These are phyloP conservation scores for Fusarium tupiense DNA, from an alignment of 2,329 filamentous ascomycete genomes.

Conservation along the genomic window DNA sequence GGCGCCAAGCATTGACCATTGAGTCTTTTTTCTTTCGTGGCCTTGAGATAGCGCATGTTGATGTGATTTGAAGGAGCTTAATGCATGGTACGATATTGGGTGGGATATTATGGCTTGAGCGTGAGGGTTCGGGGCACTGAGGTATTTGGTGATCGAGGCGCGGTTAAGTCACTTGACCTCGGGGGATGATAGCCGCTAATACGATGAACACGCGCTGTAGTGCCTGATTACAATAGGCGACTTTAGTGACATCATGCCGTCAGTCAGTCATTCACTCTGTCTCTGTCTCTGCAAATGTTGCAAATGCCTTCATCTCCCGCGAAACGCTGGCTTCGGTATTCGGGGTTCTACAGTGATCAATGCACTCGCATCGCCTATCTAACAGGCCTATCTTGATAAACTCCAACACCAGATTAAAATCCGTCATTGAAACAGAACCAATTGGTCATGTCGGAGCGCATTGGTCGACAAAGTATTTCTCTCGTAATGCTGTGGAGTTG, in stretches of 20 bases:
- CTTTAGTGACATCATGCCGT: background rate
- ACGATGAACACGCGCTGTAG: background rate
- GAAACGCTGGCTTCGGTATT: slow-evolving; percentile 17
- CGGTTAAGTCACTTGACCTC: slow-evolving; percentile 18
- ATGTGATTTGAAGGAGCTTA: background rate
- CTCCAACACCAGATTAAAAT: slow-evolving; percentile 5
- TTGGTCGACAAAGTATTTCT: slow-evolving; percentile 10
- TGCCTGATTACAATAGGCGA: background rate
- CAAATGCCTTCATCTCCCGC: background rate
- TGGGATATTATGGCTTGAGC: background rate
- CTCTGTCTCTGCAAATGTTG: too few relatives aligned
- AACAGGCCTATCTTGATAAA: slow-evolving; percentile 29
- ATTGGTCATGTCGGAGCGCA: slow-evolving; percentile 25
- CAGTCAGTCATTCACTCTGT: background rate
- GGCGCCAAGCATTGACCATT: slow-evolving; percentile 17
- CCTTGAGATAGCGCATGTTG: background rate
- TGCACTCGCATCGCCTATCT: slow-evolving; percentile 29
- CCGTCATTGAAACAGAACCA: slow-evolving; percentile 33
- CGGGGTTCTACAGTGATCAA: slow-evolving; percentile 17
- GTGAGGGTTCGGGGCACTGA: background rate
- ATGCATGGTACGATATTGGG: slow-evolving; percentile 13
- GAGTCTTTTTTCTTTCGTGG: slow-evolving; percentile 5
- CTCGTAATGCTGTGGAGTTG: slow-evolving; percentile 27
- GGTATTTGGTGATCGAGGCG: slow-evolving; percentile 4
- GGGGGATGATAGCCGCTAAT: background rate